phyloP scores from a whole-genome alignment of 192 early-diverging fungal species.

The Mortierella antarctica region DNA sequence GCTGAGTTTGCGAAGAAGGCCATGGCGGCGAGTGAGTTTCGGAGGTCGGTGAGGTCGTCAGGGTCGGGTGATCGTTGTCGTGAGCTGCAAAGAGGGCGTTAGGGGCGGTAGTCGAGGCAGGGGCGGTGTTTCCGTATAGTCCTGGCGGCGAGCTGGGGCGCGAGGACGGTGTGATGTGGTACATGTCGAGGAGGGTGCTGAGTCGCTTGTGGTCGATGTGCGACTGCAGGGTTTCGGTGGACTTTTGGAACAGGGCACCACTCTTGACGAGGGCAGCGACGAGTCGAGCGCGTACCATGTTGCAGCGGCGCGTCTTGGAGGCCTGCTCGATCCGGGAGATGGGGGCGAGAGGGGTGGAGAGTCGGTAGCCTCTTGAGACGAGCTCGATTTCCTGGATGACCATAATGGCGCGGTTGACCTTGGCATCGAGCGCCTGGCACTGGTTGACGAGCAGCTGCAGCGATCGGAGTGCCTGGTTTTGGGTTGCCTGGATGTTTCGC shows the following conservation, averaged over 20 bases:
- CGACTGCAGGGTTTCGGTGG: constrained; percentile 59
- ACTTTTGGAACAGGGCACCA: constrained; percentile 57
- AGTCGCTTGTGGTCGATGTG: constrained; percentile 55
- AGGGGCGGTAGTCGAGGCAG: background rate
- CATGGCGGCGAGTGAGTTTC: constrained; percentile 17
- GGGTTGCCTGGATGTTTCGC: constrained; percentile 55
- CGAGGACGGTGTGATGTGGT: constrained; percentile 55
- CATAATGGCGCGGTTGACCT: constrained; percentile 61
- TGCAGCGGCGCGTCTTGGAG: constrained; percentile 62
- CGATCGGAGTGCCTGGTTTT: constrained; percentile 55
- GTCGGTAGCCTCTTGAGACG: constrained; percentile 69
- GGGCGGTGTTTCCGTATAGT: background rate
- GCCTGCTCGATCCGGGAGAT: constrained; percentile 72
- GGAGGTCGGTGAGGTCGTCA: constrained; percentile 34
- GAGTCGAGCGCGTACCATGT: constrained; percentile 58
- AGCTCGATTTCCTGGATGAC: constrained; percentile 74
- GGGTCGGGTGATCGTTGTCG: constrained; percentile 7
- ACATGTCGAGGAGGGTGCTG: constrained; percentile 61
- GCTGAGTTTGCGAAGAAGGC: constrained; percentile 25
- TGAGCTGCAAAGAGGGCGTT: background rate
- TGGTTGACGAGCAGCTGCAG: constrained; percentile 57
- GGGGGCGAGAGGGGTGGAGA: constrained; percentile 68
- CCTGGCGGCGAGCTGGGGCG: constrained; percentile 27
- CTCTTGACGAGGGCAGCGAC: constrained; percentile 54
- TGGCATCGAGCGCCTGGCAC: constrained; percentile 60